Base-by-base conservation (phyloP, 2,329 filamentous ascomycete genomes). In the Lasiodiplodia sp. region DNA sequence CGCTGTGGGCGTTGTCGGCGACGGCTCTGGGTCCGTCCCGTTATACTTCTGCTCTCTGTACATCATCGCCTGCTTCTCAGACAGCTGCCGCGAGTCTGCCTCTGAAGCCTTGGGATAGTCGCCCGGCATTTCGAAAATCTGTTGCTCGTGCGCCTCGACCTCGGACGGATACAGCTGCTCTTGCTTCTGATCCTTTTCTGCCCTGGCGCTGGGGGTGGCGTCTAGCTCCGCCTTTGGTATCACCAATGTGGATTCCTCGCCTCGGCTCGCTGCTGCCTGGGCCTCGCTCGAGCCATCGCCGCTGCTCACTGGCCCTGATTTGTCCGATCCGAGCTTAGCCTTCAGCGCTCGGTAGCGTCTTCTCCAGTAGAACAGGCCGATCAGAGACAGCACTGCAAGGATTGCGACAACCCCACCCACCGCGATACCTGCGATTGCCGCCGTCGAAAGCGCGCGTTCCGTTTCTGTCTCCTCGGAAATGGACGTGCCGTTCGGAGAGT, bases 61-160 rank as follows among this genome's bases (percentile, higher is more conserved):
- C 69, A 80, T 75, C 75, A 85, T 80, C 44, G 81, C 79, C 68
- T 85, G 82, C 71, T 85, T 85, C 73, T 85, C 83, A 23, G 79
- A 80, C 44, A 85, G 73, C 69, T 82, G 77, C 21, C 79, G 80
- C 37, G 83, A 82, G 62, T 80, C 83, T 57, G 83, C 83, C 74
- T 85, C 82, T 69, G 83, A 85, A 66, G 84, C 82, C 52, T 83
- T 81, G 18, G 85, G 85, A 75, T 88, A 84, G 11, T 87, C 86
- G 2, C 87, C 87, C 0, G 85, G 84, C 75, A 84, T 87, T 55
- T 84, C 87, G 66, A 78, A 83, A 10, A 85, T 74, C 34, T 77
- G 76, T 18, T 72, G 71, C 69, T 80, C 77, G n/a, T 75, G 75
- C 28, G 76, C 76, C 12, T 79, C 80, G 23, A 74, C 77, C 66